Evolutionary conservation across 768 basidiomycete genomes (phyloP), one percentile per base, ranked within the genome.

Genomic region (button mushroom (Agaricus bisporus)): DNA sequence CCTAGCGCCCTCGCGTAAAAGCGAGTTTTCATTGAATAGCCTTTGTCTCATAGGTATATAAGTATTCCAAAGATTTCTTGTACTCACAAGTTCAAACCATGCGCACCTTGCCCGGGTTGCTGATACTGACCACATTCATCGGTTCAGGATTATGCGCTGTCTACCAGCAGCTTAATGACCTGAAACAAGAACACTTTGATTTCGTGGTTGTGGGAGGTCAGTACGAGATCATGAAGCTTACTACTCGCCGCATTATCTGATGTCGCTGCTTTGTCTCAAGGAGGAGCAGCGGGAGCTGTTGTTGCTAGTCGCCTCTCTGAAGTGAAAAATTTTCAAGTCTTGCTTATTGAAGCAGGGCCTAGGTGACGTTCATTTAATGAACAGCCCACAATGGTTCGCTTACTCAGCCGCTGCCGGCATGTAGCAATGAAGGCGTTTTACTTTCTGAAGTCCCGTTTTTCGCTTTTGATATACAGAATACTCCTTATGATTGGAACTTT

Each of bases 401-500:
- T 22, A n/a, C 18, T 26, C 7, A 7, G 11, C 11, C 15, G 5
- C 15, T n/a, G 20, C 20, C 5, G 25, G 17, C 4, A 22, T 32
- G 7, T 11, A 32, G 12, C 41, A 64, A 61, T 10, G 53, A 63
- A 28, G 50, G 60, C 17, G 60, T 63, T 3, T 47, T 64, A n/a
- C 41, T 61, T 15, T 55, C 58, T 2, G 56, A 56, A 20, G 59
- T 66, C 7, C 68, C 68, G 3, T 63, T 47, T 52, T 61, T 61
- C 49, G 56, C 36, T 10, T 22, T 47, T 3, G 50, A 17, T 9
- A 46, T 62, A 15, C 48, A 47, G 26, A 37, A 50, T n/a, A 59
- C 62, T 39, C 38, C 44, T 10, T 66, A 61, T 48, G 66, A 67
- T 48, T 70, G 67, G 67, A 69, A 68, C 41, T 69, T 56, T 54